Percentiles rank a stretch among this genome's conserved stretches.
Evolutionary conservation across 495 filamentous ascomycete species (phyloP).

Genomic region (Lasiosphaeris hirsuta): DNA sequence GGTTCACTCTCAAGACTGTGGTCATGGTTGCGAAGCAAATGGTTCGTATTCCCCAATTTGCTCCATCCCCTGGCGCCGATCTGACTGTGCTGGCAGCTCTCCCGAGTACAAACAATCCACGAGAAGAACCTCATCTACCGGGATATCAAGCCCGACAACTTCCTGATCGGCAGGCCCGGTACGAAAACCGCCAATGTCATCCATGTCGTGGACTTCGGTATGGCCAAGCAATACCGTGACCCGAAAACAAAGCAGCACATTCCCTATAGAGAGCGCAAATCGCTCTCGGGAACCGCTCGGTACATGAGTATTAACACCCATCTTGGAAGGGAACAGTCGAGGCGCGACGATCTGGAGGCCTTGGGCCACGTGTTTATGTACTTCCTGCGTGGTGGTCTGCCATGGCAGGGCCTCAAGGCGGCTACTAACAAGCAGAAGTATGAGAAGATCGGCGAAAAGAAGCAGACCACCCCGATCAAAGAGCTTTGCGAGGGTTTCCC

Average conservation of each 20-base stretch:
- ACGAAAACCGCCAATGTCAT: slow-evolving; percentile 96
- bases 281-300: slow-evolving; percentile 90
- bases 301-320: slow-evolving; percentile 99
- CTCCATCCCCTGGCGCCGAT: not conserved
- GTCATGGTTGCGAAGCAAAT: slow-evolving; percentile 99
- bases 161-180: slow-evolving; percentile 90
- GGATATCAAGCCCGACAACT: slow-evolving; percentile 99
- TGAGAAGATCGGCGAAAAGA: slow-evolving; percentile 99
- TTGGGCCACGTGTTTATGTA: slow-evolving; percentile 99
- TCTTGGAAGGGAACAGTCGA: slow-evolving; percentile 91
- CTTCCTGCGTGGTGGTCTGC: slow-evolving; percentile 91
- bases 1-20: slow-evolving; percentile 95
- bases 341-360: slow-evolving; percentile 93
- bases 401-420: slow-evolving; percentile 98
- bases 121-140: slow-evolving; percentile 99
- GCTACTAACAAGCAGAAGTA: slow-evolving; percentile 99
- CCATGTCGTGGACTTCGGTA: slow-evolving; percentile 98
- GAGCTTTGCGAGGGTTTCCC: slow-evolving; percentile 96
- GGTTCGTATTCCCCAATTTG: slow-evolving; percentile 53
- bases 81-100: slow-evolving; percentile 53
- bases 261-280: slow-evolving; percentile 96
- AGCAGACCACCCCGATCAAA: slow-evolving; percentile 95
- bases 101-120: slow-evolving; percentile 97
- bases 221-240: slow-evolving; percentile 99
- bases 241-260: slow-evolving; percentile 99